A percentile compares a stretch with the other conserved stretches of the same genome.
Conservation (phyloP, 1,284 basidiomycete species). For the Stygiomarasmius scandens region DNA sequence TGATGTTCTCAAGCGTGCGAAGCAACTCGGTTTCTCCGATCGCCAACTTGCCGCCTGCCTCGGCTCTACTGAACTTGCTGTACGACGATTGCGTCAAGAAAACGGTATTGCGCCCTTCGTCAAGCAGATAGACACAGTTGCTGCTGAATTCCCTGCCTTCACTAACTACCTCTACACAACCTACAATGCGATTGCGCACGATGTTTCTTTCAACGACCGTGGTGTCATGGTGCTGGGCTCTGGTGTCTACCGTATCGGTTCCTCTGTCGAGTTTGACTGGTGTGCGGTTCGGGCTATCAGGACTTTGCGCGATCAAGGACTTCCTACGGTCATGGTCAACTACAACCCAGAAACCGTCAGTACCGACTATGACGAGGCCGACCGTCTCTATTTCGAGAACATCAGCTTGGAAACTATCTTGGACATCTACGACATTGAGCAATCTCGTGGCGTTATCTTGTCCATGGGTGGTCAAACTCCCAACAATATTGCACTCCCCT, state of each 20-base stretch:
- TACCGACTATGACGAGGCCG: constrained; percentile 99
- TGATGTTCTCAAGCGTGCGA: constrained; percentile 79
- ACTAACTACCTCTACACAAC: constrained; percentile 99
- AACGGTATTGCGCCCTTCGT: constrained; percentile 86
- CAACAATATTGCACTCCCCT: constrained; percentile 95
- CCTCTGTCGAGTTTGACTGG: constrained; percentile 99
- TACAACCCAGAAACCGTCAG: constrained; percentile 99
- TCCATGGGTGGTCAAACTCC: constrained; percentile 99
- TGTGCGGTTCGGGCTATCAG: constrained; percentile 97
- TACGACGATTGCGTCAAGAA: constrained; percentile 87
- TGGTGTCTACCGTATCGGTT: constrained; percentile 98
- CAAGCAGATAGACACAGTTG: constrained; percentile 99
- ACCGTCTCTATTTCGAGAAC: constrained; percentile 98
- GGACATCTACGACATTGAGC: constrained; percentile 95
- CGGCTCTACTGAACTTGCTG: constrained; percentile 87
- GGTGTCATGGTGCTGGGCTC: constrained; percentile 98
- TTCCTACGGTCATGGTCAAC: constrained; percentile 99
- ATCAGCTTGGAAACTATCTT: constrained; percentile 96
- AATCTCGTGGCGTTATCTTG: constrained; percentile 88
- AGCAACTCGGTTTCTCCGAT: constrained; percentile 97
- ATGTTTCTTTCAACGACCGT: constrained; percentile 86
- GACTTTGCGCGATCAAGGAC: constrained; percentile 91
- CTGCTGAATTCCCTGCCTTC: constrained; percentile 97
- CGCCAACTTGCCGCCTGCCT: constrained; percentile 83
- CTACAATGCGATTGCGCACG: constrained; percentile 94